Conservation (phyloP, 2,329 filamentous ascomycete genomes). For the Monilinia fructigena region DNA sequence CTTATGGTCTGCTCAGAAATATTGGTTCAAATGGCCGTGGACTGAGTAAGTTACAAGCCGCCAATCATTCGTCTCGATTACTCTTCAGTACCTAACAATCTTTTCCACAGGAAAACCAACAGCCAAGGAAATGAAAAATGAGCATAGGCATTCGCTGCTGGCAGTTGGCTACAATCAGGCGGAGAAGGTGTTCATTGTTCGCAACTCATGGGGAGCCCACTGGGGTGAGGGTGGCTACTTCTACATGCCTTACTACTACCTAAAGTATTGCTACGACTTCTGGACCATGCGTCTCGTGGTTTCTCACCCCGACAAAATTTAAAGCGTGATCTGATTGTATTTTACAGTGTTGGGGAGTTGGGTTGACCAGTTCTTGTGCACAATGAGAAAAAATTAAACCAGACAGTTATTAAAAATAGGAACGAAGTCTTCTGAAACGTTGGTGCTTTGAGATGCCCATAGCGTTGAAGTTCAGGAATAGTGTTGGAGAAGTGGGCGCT, state of each 20-base stretch:
- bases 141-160: background rate
- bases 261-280: background rate
- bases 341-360: background rate
- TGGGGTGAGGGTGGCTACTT: background rate
- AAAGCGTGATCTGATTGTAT: background rate
- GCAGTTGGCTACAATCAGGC: background rate
- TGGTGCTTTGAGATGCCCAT: slow-evolving; percentile 14
- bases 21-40: background rate
- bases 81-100: background rate
- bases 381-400: background rate
- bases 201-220: background rate
- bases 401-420: slow-evolving; percentile 5
- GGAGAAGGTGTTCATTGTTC: background rate
- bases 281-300: background rate
- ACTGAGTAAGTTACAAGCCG: background rate
- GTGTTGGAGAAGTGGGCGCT: slow-evolving; percentile 14
- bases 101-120: background rate
- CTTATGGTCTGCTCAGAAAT: background rate
- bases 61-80: background rate
- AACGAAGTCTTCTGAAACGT: background rate
- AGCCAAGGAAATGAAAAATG: background rate
- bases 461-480: slow-evolving; percentile 7
- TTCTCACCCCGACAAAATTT: background rate
- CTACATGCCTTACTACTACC: background rate
- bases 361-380: background rate